These are phyloP conservation scores for Boletales sp. DNA, from an alignment of 768 basidiomycete species.

Conservation along the genomic window DNA sequence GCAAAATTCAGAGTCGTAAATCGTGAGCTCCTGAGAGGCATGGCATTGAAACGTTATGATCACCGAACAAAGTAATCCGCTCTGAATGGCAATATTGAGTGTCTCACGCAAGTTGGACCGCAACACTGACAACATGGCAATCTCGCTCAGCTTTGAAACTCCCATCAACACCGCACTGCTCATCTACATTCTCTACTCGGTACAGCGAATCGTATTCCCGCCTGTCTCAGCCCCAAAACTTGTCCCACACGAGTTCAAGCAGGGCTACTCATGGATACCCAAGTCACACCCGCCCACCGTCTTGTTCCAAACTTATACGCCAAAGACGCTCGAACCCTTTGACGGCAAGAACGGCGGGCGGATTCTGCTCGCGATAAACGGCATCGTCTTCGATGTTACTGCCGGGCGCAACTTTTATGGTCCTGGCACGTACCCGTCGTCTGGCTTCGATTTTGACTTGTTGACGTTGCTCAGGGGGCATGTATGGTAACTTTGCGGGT, in stretches of 20 bases:
- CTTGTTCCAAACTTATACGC: constrained; percentile 74
- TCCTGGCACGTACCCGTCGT: constrained; percentile 58
- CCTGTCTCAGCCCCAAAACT: constrained; percentile 46
- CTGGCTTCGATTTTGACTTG: neutral
- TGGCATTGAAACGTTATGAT: too few relatives aligned
- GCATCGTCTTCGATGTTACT: constrained; percentile 91
- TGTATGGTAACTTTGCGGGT: constrained; percentile 98
- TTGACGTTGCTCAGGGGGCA: constrained; percentile 58
- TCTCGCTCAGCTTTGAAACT: constrained; percentile 55
- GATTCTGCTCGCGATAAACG: constrained; percentile 84
- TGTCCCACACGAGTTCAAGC: constrained; percentile 69
- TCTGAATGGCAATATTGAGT: too few relatives aligned
- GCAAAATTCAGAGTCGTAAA: too few relatives aligned
- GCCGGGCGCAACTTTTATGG: constrained; percentile 91
- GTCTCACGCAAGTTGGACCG: constrained; percentile 22
- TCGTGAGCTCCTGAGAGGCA: too few relatives aligned
- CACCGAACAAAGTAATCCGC: too few relatives aligned
- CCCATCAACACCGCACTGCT: constrained; percentile 79
- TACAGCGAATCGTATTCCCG: constrained; percentile 73
- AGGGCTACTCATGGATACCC: constrained; percentile 92
- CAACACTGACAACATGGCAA: constrained; percentile 17
- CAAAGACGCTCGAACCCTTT: constrained; percentile 68
- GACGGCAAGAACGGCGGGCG: constrained; percentile 60
- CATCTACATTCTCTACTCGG: constrained; percentile 73
- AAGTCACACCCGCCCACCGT: constrained; percentile 75